A percentile compares a stretch with the other conserved stretches of the same genome.
These are phyloP conservation scores for Chytriomyces confervae DNA, from an alignment of 192 early-diverging fungal genomes.

Conservation along the genomic window DNA sequence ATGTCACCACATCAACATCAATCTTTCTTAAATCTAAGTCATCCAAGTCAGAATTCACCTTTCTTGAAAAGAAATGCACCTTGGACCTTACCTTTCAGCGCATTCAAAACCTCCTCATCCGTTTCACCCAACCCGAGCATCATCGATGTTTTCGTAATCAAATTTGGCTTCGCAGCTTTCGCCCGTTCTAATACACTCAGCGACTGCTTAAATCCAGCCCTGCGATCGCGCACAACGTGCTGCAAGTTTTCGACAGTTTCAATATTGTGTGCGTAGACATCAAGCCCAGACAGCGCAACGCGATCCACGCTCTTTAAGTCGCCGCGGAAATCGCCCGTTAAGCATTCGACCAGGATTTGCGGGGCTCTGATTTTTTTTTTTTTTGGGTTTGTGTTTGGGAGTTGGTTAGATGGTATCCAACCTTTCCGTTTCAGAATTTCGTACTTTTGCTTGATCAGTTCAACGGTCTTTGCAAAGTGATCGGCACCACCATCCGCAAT, in stretches of 20 bases:
- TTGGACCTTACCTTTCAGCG: conserved; percentile 71
- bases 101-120: conserved; percentile 88
- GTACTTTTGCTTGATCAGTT: conserved; percentile 83
- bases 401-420: conserved; percentile 2
- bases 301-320: conserved; percentile 73
- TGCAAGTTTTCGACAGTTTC: conserved; percentile 94
- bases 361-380: too few relatives aligned
- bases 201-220: conserved; percentile 91
- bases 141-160: conserved; percentile 97
- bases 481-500: conserved; percentile 87
- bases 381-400: neutral
- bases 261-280: conserved; percentile 98
- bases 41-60: conserved; percentile 18
- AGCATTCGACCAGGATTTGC: conserved; percentile 92
- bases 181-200: conserved; percentile 87
- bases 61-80: neutral
- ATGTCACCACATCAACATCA: conserved; percentile 90
- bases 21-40: conserved; percentile 71
- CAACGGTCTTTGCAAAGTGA: conserved; percentile 93
- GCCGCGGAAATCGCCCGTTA: conserved; percentile 94
- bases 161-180: conserved; percentile 75
- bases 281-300: conserved; percentile 90
- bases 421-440: conserved; percentile 21
- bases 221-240: conserved; percentile 87
- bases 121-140: conserved; percentile 98